Base-by-base conservation (phyloP, 1,284 basidiomycete genomes). In the Leccinum pachyderme region DNA sequence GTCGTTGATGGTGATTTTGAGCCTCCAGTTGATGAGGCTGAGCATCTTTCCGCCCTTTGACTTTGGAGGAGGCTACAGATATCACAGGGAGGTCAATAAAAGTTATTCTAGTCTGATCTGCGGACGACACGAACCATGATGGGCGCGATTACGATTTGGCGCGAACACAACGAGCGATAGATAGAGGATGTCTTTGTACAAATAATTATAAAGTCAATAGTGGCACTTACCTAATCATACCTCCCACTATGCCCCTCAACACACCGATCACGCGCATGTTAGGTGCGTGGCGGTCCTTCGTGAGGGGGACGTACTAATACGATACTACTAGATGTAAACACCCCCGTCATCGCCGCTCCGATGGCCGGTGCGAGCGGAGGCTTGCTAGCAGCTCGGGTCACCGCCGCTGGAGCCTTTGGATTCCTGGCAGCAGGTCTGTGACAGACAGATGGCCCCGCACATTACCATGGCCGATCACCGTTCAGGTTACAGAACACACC, bases 21-120 rank as follows among this genome's bases (percentile, higher is more conserved):
- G 83, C 71, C 96, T 83, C 89, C 96, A 98, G 79, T 98, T 96
- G 79, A 99, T 87, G 75, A 99, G 89, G 72, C 88, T 79, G 75
- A 98, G 88, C 95, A 99, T 98, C 81, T 96, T 96, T 74, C 93
- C 93, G 73, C 93, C 93, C 79, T 96, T 96, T 52, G 92, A 91
- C 83, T 95, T 95, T 64, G 93, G 92, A 61, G 91, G 91, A 79
- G 89, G 87, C 90, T 92, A 59, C n/a, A 25, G 35, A 33, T 27
- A 6, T 45, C 31, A 37, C 8, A 52, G 1, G 47, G 5, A 43
- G 3, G 50, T 63, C 53, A 60, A 24, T 29, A 24, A 58, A 49
- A 7, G 11, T 13, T 3, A 8, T 22, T 54, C 4, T 13, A n/a
- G 7, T 4, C 27, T 22, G 51, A 59, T 61, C 59, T 57, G 50